These are phyloP conservation scores for Sinapis alba DNA, from an alignment of 441 rosid genomes.

Conservation along the genomic window DNA sequence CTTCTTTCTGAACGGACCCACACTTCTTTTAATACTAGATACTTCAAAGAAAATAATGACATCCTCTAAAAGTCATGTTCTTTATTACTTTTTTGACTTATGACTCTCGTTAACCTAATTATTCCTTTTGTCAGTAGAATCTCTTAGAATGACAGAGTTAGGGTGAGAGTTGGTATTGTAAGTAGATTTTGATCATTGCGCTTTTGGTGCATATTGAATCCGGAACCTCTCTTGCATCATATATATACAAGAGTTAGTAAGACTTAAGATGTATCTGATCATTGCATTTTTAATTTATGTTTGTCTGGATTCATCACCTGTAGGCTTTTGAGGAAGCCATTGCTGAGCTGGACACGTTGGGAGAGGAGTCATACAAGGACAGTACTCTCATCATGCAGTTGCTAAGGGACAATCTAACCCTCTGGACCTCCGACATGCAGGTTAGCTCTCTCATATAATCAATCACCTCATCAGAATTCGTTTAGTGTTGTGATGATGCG, in stretches of 20 bases:
- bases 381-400: constrained; percentile 61
- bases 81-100: constrained; percentile 16
- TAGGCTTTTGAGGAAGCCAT: constrained; percentile 61
- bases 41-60: constrained; percentile 27
- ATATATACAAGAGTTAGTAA: background rate
- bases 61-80: constrained; percentile 25
- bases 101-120: constrained; percentile 14
- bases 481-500: background rate
- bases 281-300: constrained; percentile 9
- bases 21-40: constrained; percentile 21
- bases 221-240: background rate
- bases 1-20: constrained; percentile 30
- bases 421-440: constrained; percentile 58
- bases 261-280: constrained; percentile 3
- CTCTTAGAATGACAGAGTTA: constrained; percentile 3
- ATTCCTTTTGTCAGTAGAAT: constrained; percentile 33
- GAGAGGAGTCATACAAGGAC: constrained; percentile 61
- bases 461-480: background rate
- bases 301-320: no score
- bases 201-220: background rate
- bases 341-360: constrained; percentile 56
- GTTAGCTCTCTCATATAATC: constrained; percentile 13
- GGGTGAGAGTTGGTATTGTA: background rate
- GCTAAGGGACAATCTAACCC: constrained; percentile 59
- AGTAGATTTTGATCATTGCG: background rate